Evolutionary conservation across 2,329 filamentous ascomycete species (phyloP).

Genomic region (Lasiodiplodia theobromae): DNA sequence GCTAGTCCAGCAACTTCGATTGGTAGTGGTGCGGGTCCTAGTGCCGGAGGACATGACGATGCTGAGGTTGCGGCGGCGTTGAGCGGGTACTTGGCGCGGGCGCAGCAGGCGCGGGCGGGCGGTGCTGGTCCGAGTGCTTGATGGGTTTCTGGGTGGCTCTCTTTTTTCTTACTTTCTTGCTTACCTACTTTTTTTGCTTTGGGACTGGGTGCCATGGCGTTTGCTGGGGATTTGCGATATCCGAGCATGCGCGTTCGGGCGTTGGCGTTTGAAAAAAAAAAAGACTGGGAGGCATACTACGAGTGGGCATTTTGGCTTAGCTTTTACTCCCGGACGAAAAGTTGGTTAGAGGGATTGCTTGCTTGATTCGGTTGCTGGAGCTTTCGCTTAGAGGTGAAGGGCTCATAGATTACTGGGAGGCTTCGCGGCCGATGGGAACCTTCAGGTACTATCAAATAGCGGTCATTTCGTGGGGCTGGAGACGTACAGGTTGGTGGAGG

Average conservation of each 20-base stretch:
- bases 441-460: too few relatives aligned
- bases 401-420: background rate
- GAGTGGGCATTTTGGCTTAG: too few relatives aligned
- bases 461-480: too few relatives aligned
- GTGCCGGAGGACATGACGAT: background rate
- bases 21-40: background rate
- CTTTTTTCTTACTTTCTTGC: background rate
- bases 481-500: too few relatives aligned
- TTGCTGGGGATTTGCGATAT: background rate
- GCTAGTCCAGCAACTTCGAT: background rate
- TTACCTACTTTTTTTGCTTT: background rate
- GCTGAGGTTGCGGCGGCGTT: slow-evolving; percentile 15
- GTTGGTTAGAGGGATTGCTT: too few relatives aligned
- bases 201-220: background rate
- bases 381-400: background rate
- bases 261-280: background rate
- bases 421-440: background rate
- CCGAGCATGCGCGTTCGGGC: background rate
- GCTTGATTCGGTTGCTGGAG: background rate
- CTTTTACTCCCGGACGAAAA: too few relatives aligned
- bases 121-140: background rate
- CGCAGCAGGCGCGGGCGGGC: background rate
- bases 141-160: background rate
- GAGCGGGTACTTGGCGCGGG: background rate
- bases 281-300: background rate